Evolutionary conservation across 2,329 filamentous ascomycete species (phyloP), one percentile per base, ranked within the genome.

Genomic region (Fusarium protoensiforme): DNA sequence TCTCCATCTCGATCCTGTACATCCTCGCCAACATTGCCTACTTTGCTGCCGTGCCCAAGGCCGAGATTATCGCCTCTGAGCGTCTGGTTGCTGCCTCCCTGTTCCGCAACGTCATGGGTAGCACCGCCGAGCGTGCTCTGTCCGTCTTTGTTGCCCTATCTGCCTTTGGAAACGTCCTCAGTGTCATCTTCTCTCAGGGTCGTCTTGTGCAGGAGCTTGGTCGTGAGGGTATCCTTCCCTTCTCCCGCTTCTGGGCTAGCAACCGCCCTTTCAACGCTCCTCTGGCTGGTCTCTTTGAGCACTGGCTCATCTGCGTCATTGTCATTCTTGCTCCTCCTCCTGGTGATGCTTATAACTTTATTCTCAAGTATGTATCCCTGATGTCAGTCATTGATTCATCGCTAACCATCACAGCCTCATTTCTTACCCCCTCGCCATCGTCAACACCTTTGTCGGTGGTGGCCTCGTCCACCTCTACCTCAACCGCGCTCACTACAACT

Each of bases 11-110:
- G 0, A 74, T 91, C 31, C 82, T 92, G 0, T 93, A 93, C 82
- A 90, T 92, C 83, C 85, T 93, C 20, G 87, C 88, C 78, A 93
- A 93, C 81, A 87, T 92, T 51, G 88, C 91, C 61, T 92, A 92
- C 81, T 92, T 92, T 73, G 89, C 90, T 8, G 87, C 85, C 13
- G 87, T 89, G 0, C 82, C 87, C 68, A 87, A 85, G 77, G 82
- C 83, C 3, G 87, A 89, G 73, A 89, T 90, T 53, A 80, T 89
- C 14, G 81, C 81, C 20, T 84, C 87, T 0, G 83, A 86, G 67
- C 84, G 85, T 13, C 87, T 89, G 4, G 84, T 90, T 4, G 88
- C 88, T 7, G 88, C 87, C 2, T 85, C 84, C 0, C 84, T 89
- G 61, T 90, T 90, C 84, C 83, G 86, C 59, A 89, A 90, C 77